Percentiles rank a stretch among this genome's conserved stretches.
Evolutionary conservation across 2,329 filamentous ascomycete genomes (phyloP).

Genomic region (Fusarium tjaetaba): DNA sequence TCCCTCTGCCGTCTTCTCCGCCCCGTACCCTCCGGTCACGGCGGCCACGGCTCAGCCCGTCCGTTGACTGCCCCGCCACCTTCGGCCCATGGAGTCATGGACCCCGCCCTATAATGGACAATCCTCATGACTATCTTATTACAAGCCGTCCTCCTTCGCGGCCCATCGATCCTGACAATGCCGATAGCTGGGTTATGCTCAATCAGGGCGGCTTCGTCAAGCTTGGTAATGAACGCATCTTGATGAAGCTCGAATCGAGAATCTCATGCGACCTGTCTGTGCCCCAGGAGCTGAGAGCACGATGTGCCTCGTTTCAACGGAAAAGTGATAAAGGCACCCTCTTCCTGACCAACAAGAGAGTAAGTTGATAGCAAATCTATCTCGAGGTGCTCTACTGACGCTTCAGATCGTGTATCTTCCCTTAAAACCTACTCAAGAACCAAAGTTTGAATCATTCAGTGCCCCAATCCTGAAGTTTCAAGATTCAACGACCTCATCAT

Average conservation of each 20-base stretch:
- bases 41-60: constrained; percentile 38
- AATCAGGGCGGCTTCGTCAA: constrained; percentile 82
- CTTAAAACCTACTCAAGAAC: constrained; percentile 68
- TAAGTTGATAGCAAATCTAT: constrained; percentile 54
- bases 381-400: constrained; percentile 5
- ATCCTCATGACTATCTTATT: constrained; percentile 55
- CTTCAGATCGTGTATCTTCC: constrained; percentile 87
- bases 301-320: constrained; percentile 70
- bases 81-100: constrained; percentile 49
- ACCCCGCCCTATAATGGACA: constrained; percentile 52
- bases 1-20: constrained; percentile 27
- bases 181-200: constrained; percentile 88
- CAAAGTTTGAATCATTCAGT: constrained; percentile 83
- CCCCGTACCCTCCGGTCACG: constrained; percentile 32
- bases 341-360: constrained; percentile 86
- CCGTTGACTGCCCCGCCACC: constrained; percentile 43
- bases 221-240: constrained; percentile 82
- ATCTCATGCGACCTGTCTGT: constrained; percentile 80
- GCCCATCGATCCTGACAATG: constrained; percentile 62
- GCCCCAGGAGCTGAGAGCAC: constrained; percentile 69
- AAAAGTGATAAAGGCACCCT: constrained; percentile 80
- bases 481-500: constrained; percentile 81
- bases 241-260: constrained; percentile 82
- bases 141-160: constrained; percentile 48
- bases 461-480: constrained; percentile 87